phyloP scores from a whole-genome alignment of 768 basidiomycete species.

The Crucibulum laeve region DNA sequence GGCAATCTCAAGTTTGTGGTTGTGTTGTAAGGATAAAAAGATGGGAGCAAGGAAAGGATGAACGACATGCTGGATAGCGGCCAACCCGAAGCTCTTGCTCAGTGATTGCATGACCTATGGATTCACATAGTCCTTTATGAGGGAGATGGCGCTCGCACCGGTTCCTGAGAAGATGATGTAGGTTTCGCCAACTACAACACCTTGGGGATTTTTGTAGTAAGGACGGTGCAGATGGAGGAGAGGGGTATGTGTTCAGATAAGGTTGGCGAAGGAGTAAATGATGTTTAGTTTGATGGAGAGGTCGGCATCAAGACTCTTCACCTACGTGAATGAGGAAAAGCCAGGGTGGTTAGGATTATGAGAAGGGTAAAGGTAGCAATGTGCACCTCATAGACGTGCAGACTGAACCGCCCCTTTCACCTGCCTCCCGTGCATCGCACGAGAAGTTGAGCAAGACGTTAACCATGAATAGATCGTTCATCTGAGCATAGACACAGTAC shows the following conservation, averaged over 20 bases:
- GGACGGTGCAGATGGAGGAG: conserved; percentile 56
- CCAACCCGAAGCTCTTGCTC: conserved; percentile 94
- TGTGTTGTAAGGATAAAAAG: not conserved
- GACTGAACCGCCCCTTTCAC: conserved; percentile 69
- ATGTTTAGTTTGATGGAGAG: conserved; percentile 87
- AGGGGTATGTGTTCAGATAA: conserved; percentile 88
- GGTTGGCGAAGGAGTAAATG: conserved; percentile 96
- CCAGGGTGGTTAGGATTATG: not conserved
- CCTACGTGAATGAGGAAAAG: conserved; percentile 38
- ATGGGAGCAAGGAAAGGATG: not conserved
- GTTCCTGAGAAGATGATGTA: conserved; percentile 88
- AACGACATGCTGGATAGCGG: conserved; percentile 80
- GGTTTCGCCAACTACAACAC: conserved; percentile 94
- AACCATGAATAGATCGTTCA: conserved; percentile 86
- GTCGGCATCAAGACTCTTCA: conserved; percentile 67
- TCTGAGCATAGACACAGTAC: conserved; percentile 92
- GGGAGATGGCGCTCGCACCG: conserved; percentile 56
- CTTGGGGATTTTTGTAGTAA: conserved; percentile 81
- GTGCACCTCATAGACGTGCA: conserved; percentile 70
- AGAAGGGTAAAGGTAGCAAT: conserved; percentile 3
- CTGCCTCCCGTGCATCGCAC: conserved; percentile 64
- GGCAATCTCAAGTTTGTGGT: conserved; percentile 76
- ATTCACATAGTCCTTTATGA: conserved; percentile 82
- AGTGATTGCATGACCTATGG: conserved; percentile 94
- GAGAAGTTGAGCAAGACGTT: conserved; percentile 67